A percentile compares a stretch with the other conserved stretches of the same genome.
Conservation (phyloP, 1,139 yeast species). For the Candida freyschussii region DNA sequence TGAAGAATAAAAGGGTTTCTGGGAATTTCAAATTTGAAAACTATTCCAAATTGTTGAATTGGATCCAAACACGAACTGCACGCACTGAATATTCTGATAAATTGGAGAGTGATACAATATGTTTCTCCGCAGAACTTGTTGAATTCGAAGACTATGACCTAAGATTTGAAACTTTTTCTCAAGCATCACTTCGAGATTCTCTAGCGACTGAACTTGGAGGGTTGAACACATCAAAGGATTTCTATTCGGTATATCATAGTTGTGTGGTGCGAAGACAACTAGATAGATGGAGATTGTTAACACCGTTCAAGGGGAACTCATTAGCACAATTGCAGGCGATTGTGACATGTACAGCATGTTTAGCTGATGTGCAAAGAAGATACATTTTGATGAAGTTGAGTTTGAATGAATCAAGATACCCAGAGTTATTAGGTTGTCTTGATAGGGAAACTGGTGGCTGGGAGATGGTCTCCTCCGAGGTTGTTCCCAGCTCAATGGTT, state of each 20-base stretch:
- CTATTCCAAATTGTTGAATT: conserved; percentile 2
- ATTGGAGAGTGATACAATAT: conserved; percentile 3
- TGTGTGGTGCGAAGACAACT: conserved; percentile 16
- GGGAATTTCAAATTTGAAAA: conserved; percentile 11
- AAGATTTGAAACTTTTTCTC: conserved; percentile 11
- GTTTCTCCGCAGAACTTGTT: conserved; percentile 9
- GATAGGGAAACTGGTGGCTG: conserved; percentile 14
- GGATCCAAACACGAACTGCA: conserved; percentile 7
- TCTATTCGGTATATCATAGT: conserved; percentile 1
- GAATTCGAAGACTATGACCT: conserved; percentile 21
- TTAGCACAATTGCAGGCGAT: conserved; percentile 6
- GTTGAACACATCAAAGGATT: conserved; percentile 6
- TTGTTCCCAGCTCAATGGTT: conserved; percentile 1
- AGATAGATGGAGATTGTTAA: conserved; percentile 18
- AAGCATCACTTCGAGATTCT: conserved; percentile 1
- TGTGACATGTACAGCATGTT: conserved; percentile 17
- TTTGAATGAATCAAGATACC: conserved; percentile 4
- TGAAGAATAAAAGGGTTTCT: neutral
- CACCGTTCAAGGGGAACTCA: conserved; percentile 16
- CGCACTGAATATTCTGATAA: neutral
- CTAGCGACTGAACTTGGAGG: neutral
- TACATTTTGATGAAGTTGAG: conserved; percentile 13
- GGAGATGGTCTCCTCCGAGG: conserved; percentile 11
- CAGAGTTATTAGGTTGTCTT: conserved; percentile 16
- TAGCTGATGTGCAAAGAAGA: conserved; percentile 11